phyloP scores from a whole-genome alignment of 108 stramenopile genomes.

The Nitzschia sp. region DNA sequence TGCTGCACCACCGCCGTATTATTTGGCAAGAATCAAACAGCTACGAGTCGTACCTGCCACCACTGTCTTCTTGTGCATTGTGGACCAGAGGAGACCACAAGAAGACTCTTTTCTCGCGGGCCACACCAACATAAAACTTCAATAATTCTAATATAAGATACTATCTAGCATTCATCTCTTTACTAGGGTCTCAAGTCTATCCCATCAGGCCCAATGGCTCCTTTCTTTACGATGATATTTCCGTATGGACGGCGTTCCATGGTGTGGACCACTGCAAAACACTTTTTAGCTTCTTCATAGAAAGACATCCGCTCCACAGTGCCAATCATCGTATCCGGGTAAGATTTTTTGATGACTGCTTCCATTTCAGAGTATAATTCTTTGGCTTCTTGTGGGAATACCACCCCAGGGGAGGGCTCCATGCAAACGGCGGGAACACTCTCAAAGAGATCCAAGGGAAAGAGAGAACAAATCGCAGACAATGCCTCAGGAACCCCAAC shows the following conservation, averaged over 20 bases:
- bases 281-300: constrained; percentile 48
- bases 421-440: constrained; percentile 39
- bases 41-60: no score
- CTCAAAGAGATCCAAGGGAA: constrained; percentile 54
- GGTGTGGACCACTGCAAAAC: constrained; percentile 56
- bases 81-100: no score
- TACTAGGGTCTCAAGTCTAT: constrained; percentile 42
- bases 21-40: no score
- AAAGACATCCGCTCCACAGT: constrained; percentile 46
- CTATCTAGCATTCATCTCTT: no score
- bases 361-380: constrained; percentile 37
- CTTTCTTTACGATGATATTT: constrained; percentile 48
- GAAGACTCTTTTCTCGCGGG: no score
- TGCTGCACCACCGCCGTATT: no score
- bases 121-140: no score
- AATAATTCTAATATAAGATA: no score
- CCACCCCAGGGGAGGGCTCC: constrained; percentile 43
- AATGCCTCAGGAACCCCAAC: constrained; percentile 47
- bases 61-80: no score
- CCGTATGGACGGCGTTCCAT: constrained; percentile 59
- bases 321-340: constrained; percentile 21
- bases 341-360: constrained; percentile 31
- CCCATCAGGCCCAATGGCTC: constrained; percentile 53
- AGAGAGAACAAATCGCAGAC: constrained; percentile 43
- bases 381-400: constrained; percentile 36